Conservation (phyloP, 768 basidiomycete genomes). For the Tremella mesenterica region DNA sequence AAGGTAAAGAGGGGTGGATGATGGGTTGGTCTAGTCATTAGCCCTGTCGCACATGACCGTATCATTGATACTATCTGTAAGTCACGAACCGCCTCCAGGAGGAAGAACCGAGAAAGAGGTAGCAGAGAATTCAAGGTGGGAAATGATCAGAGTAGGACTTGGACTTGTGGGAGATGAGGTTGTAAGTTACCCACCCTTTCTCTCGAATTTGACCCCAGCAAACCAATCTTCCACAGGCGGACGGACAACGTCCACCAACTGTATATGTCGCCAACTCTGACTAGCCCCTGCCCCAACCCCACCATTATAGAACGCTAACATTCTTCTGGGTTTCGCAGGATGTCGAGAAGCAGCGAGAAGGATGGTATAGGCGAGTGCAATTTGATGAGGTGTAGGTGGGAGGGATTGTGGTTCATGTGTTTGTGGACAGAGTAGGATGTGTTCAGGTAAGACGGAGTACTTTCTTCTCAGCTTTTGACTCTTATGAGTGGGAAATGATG, state of each 20-base stretch:
- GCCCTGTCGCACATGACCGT: too few relatives aligned
- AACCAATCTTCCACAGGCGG: constrained; percentile 73
- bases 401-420: constrained; percentile 56
- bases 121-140: too few relatives aligned
- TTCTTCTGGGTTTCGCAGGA: constrained; percentile 45
- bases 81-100: too few relatives aligned
- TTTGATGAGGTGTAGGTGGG: constrained; percentile 68
- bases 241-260: constrained; percentile 62
- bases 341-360: constrained; percentile 59
- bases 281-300: constrained; percentile 60
- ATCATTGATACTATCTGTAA: too few relatives aligned
- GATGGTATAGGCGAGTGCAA: constrained; percentile 67
- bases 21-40: constrained; percentile 59
- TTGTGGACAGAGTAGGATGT: constrained; percentile 59
- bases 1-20: constrained; percentile 58
- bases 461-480: constrained; percentile 50
- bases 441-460: constrained; percentile 70
- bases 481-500: background rate
- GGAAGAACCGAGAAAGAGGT: too few relatives aligned
- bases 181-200: constrained; percentile 49
- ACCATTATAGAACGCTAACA: constrained; percentile 91
- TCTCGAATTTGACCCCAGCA: constrained; percentile 52
- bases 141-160: too few relatives aligned
- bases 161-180: background rate
- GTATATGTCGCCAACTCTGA: constrained; percentile 84